Evolutionary conservation across 2,329 filamentous ascomycete genomes (phyloP).

Genomic region (Penicillium sp.): DNA sequence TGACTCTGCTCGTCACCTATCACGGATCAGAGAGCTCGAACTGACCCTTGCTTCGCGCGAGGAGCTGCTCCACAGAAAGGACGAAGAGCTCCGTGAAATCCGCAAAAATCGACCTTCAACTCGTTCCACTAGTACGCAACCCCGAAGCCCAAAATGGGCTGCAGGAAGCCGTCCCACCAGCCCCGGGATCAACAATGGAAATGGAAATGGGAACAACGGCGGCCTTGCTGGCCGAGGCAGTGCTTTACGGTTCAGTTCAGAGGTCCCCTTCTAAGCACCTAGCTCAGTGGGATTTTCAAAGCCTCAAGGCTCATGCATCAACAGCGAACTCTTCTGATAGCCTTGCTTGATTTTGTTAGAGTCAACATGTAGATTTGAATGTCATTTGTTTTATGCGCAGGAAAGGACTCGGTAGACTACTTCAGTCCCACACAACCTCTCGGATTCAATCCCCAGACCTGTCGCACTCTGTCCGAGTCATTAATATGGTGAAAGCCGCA

Average conservation of each 20-base stretch:
- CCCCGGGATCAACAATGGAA: slow-evolving; percentile 38
- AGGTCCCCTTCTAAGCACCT: background rate
- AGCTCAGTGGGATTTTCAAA: background rate
- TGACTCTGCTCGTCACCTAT: slow-evolving; percentile 34
- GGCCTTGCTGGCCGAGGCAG: slow-evolving; percentile 35
- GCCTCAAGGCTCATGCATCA: background rate
- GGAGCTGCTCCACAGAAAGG: slow-evolving; percentile 41
- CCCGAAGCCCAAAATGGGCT: slow-evolving; percentile 42
- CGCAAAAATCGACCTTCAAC: slow-evolving; percentile 46
- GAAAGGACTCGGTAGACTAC: too few species aligned
- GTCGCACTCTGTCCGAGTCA: too few species aligned
- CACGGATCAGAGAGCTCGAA: slow-evolving; percentile 42
- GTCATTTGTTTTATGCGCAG: too few species aligned
- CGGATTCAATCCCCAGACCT: too few species aligned
- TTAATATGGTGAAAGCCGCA: too few species aligned
- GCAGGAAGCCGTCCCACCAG: slow-evolving; percentile 41
- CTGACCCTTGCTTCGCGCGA: slow-evolving; percentile 36
- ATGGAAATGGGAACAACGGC: slow-evolving; percentile 24
- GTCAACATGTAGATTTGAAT: too few species aligned
- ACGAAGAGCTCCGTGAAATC: slow-evolving; percentile 46
- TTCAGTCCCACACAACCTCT: too few species aligned
- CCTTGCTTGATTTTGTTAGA: background rate
- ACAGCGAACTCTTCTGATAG: background rate
- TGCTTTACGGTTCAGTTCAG: slow-evolving; percentile 39
- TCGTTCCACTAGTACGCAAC: slow-evolving; percentile 44